These are phyloP conservation scores for Phyllosticta ampelicida DNA, from an alignment of 2,329 filamentous ascomycete species.

Conservation along the genomic window DNA sequence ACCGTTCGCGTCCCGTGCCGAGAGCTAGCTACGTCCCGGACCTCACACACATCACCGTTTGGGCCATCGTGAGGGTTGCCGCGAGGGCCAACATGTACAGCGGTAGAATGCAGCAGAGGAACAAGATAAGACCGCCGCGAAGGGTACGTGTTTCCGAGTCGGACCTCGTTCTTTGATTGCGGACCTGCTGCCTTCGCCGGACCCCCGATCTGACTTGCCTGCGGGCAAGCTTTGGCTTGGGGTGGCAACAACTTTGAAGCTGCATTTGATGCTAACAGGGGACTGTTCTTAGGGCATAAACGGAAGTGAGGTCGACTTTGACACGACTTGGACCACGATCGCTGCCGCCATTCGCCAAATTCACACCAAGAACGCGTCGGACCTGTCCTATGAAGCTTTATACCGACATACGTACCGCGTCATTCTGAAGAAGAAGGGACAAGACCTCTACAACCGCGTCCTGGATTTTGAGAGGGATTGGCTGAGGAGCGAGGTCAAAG, in stretches of 20 bases:
- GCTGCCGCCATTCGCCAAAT: slow-evolving; percentile 73
- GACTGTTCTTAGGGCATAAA: slow-evolving; percentile 40
- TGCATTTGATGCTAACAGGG: neutral
- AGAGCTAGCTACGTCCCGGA: neutral
- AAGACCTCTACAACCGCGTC: slow-evolving; percentile 69
- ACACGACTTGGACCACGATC: slow-evolving; percentile 72
- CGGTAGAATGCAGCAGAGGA: slow-evolving; percentile 23
- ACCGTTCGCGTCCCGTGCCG: neutral
- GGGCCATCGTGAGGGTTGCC: neutral
- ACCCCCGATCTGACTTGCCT: neutral
- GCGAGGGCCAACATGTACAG: slow-evolving; percentile 2
- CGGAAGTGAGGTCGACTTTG: slow-evolving; percentile 63
- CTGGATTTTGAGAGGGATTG: slow-evolving; percentile 72
- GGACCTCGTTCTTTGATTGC: neutral
- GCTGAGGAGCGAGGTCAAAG: slow-evolving; percentile 64
- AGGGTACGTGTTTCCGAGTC: slow-evolving; percentile 42
- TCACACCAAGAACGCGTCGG: slow-evolving; percentile 81
- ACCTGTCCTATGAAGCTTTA: slow-evolving; percentile 86
- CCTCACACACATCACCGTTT: neutral
- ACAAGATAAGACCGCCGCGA: slow-evolving; percentile 57
- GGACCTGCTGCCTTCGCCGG: neutral
- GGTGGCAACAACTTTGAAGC: neutral
- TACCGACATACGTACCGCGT: slow-evolving; percentile 93
- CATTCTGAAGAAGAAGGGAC: slow-evolving; percentile 77
- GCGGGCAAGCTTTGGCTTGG: neutral